Conservation (phyloP, 768 basidiomycete genomes). For the Pholiota conissans region DNA sequence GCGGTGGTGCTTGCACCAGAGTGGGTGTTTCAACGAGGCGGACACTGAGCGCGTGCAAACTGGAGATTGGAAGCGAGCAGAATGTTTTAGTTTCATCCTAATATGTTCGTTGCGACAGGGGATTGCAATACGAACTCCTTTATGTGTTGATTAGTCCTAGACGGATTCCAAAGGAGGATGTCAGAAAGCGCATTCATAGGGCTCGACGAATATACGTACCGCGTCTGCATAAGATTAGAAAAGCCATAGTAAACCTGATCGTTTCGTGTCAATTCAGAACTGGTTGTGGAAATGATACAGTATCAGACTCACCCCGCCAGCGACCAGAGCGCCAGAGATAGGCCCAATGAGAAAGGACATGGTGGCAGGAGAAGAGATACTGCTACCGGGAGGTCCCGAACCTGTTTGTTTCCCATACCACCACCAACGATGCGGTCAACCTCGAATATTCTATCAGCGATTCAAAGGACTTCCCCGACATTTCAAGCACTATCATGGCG, state of each 20-base stretch:
- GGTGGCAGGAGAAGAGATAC: constrained; percentile 2
- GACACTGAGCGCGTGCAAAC: constrained; percentile 46
- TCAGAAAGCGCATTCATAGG: background rate
- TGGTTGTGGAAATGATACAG: background rate
- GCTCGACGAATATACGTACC: constrained; percentile 32
- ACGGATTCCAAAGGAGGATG: constrained; percentile 2
- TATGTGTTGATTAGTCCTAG: constrained; percentile 56
- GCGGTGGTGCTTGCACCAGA: constrained; percentile 46
- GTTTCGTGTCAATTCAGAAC: background rate
- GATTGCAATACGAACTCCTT: constrained; percentile 47
- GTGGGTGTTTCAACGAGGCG: constrained; percentile 52
- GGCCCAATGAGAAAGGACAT: constrained; percentile 68
- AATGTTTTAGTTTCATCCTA: background rate
- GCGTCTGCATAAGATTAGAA: constrained; percentile 60
- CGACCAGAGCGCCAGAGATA: constrained; percentile 68
- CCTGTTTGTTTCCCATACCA: background rate
- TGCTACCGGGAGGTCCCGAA: constrained; percentile 4
- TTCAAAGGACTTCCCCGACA: too few relatives aligned
- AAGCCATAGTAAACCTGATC: constrained; percentile 69
- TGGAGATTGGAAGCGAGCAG: constrained; percentile 3
- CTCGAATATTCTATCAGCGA: too few relatives aligned
- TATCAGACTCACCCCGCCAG: constrained; percentile 54
- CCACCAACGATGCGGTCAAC: background rate
- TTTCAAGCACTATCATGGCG: too few relatives aligned
- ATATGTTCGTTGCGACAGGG: background rate